Percentiles rank a stretch among this genome's conserved stretches.
These are phyloP conservation scores for Puccinia polysora DNA, from an alignment of 1,284 basidiomycete species.

Conservation along the genomic window DNA sequence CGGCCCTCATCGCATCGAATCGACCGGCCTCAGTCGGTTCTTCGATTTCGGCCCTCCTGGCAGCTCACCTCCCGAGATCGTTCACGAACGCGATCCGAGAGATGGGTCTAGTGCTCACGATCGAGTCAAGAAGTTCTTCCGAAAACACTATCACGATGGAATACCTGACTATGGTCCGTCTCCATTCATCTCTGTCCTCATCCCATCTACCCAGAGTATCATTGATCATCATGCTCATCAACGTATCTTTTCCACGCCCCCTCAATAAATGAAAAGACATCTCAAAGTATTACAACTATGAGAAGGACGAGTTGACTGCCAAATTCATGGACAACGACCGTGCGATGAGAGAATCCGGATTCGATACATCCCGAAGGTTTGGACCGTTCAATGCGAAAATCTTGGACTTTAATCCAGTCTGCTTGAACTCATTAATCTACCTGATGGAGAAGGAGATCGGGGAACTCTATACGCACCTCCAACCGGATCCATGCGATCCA, in stretches of 20 bases:
- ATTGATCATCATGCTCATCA: not conserved
- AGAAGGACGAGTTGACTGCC: constrained; percentile 20
- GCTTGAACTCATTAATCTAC: constrained; percentile 27
- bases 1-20: not conserved
- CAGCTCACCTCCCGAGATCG: constrained; percentile 27
- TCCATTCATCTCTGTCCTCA: not conserved
- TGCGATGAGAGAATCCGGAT: constrained; percentile 38
- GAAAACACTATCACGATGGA: constrained; percentile 3
- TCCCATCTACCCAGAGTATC: not conserved
- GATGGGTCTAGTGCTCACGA: constrained; percentile 26
- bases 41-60: constrained; percentile 30
- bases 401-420: constrained; percentile 38
- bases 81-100: constrained; percentile 27
- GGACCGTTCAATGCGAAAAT: constrained; percentile 38
- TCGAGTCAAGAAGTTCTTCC: constrained; percentile 23
- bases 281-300: constrained; percentile 21
- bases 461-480: constrained; percentile 5
- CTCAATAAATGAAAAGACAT: constrained; percentile 20
- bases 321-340: constrained; percentile 42
- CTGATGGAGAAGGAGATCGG: constrained; percentile 36
- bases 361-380: constrained; percentile 31
- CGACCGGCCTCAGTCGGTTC: constrained; percentile 36
- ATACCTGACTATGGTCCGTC: constrained; percentile 33
- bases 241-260: not conserved
- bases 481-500: not conserved